These are phyloP conservation scores for Wallacemonas collosoma DNA, from an alignment of 208 protist species.

Conservation along the genomic window DNA sequence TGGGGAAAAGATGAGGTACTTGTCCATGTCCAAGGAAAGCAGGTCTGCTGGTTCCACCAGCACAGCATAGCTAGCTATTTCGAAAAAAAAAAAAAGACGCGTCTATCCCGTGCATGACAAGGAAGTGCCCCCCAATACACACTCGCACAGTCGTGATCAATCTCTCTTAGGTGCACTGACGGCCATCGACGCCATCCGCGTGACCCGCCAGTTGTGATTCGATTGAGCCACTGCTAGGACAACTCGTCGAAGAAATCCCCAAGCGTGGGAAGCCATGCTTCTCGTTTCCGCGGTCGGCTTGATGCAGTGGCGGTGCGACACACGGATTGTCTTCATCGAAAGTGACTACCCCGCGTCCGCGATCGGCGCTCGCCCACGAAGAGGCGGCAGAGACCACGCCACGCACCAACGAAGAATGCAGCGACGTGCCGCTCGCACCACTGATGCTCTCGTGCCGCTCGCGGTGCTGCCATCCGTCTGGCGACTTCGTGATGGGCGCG, in stretches of 20 bases:
- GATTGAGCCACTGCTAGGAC: background rate
- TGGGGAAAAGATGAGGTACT: background rate
- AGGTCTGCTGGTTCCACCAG: too few species aligned
- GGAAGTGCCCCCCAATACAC: too few species aligned
- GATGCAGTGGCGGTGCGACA: background rate
- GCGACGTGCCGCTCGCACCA: background rate
- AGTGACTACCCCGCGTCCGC: conserved; percentile 24
- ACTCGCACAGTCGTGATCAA: too few species aligned
- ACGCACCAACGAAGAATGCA: background rate
- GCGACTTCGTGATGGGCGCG: background rate
- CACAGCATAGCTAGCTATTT: too few species aligned
- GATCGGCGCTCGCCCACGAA: conserved; percentile 17
- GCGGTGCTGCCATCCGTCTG: conserved; percentile 6
- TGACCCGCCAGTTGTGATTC: background rate
- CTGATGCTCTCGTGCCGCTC: background rate
- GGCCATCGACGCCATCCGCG: background rate
- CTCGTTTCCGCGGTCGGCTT: background rate
- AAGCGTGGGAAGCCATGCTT: background rate
- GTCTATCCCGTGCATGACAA: too few species aligned
- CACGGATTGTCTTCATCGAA: conserved; percentile 1
- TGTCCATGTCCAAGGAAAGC: too few species aligned
- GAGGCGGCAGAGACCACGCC: conserved; percentile 10
- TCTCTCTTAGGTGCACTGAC: too few species aligned
- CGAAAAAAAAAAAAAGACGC: too few species aligned
- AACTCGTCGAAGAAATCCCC: background rate